Base-by-base conservation (phyloP, 2,329 filamentous ascomycete genomes). In the Penicillium vulpinum region DNA sequence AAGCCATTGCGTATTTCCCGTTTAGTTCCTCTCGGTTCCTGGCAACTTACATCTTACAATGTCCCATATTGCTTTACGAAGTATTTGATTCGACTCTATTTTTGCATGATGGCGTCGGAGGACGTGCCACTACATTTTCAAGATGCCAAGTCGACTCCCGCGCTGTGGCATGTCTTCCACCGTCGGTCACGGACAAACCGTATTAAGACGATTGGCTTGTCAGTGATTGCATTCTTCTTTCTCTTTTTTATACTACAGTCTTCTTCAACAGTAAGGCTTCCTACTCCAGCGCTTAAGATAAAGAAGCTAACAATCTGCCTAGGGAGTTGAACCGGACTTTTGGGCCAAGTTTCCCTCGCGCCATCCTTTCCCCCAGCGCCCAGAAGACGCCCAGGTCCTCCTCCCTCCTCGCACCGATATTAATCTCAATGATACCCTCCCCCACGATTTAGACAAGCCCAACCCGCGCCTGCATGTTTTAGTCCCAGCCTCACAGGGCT, bases 391-490 rank as follows among this genome's bases (percentile, higher is more conserved):
- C 24, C 61, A 61, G 56, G 65, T 75, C 46, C 54, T 70, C 47
- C 58, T 67, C 21, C 60, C 64, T 21, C 59, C 51, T 9, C 55
- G 55, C 35, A 61, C 60, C 21, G 38, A 58, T 28, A 43, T 68
- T n/a, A 56, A 54, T 38, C 51, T 64, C 43, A 69, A 72, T 59
- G 63, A 66, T 33, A 70, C 64, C 16, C 63, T 74, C 18, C 70
- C 72, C 10, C 60, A 62, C 21, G 67, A 67, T 43, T 58, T 73
- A 7, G 64, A 70, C 41, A 75, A 76, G 47, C 60, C 64, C 6
- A 74, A 72, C 46, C 72, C 74, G 0, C 74, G 72, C 45, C 83
- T 87, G 59, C 84, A 86, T 67, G 77, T 87, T 36, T 68, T 86
- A 28, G 75, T 86, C 46, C 79, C 81, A 6, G 77, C 80, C 6